Percentiles rank a stretch among this genome's conserved stretches.
These are phyloP conservation scores for Vaccinium vitisidaea DNA, from an alignment of 148 eudicot species.

Conservation along the genomic window DNA sequence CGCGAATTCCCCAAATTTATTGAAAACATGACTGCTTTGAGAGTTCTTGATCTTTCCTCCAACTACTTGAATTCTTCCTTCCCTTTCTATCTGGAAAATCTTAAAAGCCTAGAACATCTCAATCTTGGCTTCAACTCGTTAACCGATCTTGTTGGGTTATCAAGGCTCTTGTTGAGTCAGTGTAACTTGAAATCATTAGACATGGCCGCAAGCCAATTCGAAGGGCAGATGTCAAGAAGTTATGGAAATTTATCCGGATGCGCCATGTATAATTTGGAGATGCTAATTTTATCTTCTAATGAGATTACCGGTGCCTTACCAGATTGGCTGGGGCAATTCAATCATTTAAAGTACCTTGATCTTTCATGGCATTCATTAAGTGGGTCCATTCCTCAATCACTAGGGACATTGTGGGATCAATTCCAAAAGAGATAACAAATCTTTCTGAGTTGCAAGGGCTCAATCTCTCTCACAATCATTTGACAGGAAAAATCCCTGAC, in stretches of 20 bases:
- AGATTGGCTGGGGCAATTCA: neutral
- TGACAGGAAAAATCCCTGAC: slow-evolving; percentile 32
- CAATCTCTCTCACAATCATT: slow-evolving; percentile 31
- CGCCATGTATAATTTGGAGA: neutral
- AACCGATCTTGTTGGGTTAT: neutral
- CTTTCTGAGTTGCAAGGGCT: slow-evolving; percentile 24
- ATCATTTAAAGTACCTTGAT: neutral
- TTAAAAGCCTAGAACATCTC: neutral
- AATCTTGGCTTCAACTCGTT: neutral
- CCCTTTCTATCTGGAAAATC: neutral
- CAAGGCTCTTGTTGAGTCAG: neutral
- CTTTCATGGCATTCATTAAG: neutral
- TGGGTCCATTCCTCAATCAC: neutral
- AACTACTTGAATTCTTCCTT: neutral
- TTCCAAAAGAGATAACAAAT: slow-evolving; percentile 31
- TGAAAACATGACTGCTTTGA: neutral
- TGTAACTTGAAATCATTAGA: neutral
- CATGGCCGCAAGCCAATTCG: neutral
- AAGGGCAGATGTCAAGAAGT: neutral
- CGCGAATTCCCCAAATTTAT: neutral
- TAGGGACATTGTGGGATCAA: slow-evolving; percentile 14
- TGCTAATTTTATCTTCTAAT: neutral
- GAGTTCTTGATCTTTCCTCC: neutral
- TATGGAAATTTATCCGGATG: neutral
- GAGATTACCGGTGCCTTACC: no score